phyloP scores from a whole-genome alignment of 2,329 filamentous ascomycete genomes.

The Microdochium paspali region DNA sequence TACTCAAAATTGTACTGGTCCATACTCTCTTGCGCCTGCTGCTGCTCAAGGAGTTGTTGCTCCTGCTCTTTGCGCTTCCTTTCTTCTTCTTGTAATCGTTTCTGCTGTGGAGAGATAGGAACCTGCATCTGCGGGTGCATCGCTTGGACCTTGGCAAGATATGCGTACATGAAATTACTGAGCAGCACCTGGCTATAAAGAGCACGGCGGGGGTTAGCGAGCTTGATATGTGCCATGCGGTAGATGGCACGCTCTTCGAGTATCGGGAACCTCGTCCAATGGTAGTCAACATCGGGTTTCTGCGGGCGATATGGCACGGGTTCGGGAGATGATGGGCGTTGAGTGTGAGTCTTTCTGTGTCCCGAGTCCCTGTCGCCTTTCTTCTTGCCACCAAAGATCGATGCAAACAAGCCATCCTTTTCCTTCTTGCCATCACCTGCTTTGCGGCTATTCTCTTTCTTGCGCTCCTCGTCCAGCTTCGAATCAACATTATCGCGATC shows the following conservation, averaged over 20 bases:
- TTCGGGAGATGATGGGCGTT: slow-evolving; percentile 72
- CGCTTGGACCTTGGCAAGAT: slow-evolving; percentile 94
- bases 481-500: slow-evolving; percentile 66
- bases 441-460: slow-evolving; percentile 70
- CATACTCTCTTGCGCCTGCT: slow-evolving; percentile 30
- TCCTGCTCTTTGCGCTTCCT: slow-evolving; percentile 39
- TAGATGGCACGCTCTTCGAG: slow-evolving; percentile 96
- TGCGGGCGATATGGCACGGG: slow-evolving; percentile 60
- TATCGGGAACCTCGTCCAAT: slow-evolving; percentile 92
- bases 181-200: slow-evolving; percentile 90
- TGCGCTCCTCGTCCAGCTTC: slow-evolving; percentile 72
- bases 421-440: slow-evolving; percentile 74
- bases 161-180: slow-evolving; percentile 99
- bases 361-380: slow-evolving; percentile 67
- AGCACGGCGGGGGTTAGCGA: slow-evolving; percentile 90
- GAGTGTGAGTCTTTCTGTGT: slow-evolving; percentile 62
- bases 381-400: slow-evolving; percentile 88
- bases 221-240: slow-evolving; percentile 96
- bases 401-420: slow-evolving; percentile 88
- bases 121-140: slow-evolving; percentile 96
- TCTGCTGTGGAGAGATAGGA: slow-evolving; percentile 71
- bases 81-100: slow-evolving; percentile 42
- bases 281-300: slow-evolving; percentile 85
- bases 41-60: slow-evolving; percentile 36
- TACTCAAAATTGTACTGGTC: slow-evolving; percentile 45